A percentile compares a stretch with the other conserved stretches of the same genome.
Evolutionary conservation across 352 stramenopile species (phyloP).

Genomic region (Blastocystis hominis): DNA sequence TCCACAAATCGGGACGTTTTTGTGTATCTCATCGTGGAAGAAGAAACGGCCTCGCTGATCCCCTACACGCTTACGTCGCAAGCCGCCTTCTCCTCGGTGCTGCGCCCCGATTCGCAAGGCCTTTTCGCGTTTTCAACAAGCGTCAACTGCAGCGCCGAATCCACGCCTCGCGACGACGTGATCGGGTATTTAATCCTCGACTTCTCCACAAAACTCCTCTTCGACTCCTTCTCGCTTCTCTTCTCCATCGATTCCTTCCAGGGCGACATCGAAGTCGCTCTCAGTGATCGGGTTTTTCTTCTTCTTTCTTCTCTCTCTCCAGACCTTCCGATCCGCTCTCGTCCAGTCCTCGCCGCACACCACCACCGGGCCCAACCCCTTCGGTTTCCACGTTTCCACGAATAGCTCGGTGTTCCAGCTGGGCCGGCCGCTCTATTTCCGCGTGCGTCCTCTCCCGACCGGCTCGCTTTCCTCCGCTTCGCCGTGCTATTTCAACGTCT

Average conservation of each 20-base stretch:
- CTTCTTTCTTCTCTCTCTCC: too few species aligned
- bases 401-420: background rate
- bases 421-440: background rate
- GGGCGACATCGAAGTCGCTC: background rate
- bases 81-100: background rate
- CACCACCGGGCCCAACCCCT: background rate
- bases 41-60: background rate
- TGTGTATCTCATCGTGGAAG: background rate
- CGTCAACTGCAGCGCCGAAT: background rate
- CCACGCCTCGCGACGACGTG: background rate
- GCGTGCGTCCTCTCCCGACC: background rate
- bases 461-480: background rate
- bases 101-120: background rate
- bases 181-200: background rate
- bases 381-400: background rate
- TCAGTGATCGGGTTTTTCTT: background rate
- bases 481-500: background rate
- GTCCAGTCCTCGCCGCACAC: too few species aligned
- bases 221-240: background rate
- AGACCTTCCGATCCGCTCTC: too few species aligned
- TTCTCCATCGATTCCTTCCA: background rate
- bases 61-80: background rate
- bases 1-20: slow-evolving; percentile 10
- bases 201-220: background rate
- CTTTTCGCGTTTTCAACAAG: background rate